Conservation (phyloP, 225 moss, liverwort and hornwort genomes). For the Neckera pumila region DNA sequence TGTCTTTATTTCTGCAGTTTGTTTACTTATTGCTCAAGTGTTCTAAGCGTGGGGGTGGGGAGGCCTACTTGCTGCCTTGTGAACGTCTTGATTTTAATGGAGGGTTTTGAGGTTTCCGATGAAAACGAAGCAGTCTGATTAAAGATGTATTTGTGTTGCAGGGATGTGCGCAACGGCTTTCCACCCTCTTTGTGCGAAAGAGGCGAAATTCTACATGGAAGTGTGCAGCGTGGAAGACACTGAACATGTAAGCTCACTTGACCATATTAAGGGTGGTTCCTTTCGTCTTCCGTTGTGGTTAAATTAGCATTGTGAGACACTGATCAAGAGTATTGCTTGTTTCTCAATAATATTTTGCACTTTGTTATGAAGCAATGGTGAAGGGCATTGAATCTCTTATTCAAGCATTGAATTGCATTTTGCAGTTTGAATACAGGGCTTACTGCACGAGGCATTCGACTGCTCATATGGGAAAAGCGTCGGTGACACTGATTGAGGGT, state of each 20-base stretch:
- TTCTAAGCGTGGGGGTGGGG: neutral
- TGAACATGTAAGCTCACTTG: conserved; percentile 40
- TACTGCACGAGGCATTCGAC: conserved; percentile 54
- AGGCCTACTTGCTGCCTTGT: conserved; percentile 2
- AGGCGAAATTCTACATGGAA: conserved; percentile 53
- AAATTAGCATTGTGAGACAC: neutral
- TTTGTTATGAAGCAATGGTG: neutral
- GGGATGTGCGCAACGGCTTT: conserved; percentile 64
- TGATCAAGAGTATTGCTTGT: neutral
- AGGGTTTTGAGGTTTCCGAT: neutral
- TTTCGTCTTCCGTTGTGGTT: neutral
- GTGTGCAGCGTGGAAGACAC: conserved; percentile 48
- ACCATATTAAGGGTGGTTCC: neutral
- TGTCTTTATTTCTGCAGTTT: neutral
- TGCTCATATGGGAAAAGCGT: conserved; percentile 37
- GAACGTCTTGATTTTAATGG: neutral
- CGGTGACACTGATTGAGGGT: conserved; percentile 18
- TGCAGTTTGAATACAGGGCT: conserved; percentile 50
- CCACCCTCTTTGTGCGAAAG: conserved; percentile 59
- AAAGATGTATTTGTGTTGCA: conserved; percentile 18
- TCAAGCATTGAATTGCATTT: neutral
- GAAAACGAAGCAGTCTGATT: conserved; percentile 24
- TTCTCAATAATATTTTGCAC: neutral
- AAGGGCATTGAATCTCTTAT: neutral
- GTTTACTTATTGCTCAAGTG: neutral